Conservation (phyloP, 2,329 filamentous ascomycete species). For the Fonsecaea erecta region DNA sequence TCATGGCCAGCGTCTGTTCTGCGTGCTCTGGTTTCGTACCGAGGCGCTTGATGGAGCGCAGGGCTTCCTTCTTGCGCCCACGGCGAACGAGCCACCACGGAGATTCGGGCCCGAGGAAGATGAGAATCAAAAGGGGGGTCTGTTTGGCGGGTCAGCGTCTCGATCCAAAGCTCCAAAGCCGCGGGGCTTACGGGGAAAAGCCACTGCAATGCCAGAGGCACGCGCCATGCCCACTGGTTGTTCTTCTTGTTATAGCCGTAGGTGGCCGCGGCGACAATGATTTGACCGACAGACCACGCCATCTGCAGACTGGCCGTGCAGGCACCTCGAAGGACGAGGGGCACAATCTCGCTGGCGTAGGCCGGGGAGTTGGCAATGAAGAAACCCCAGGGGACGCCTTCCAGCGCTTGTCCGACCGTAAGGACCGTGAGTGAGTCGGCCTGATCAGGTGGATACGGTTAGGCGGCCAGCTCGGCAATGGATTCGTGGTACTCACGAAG, state of each 20-base stretch:
- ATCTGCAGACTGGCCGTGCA: conserved; percentile 68
- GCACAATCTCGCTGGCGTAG: conserved; percentile 66
- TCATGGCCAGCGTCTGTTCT: conserved; percentile 44
- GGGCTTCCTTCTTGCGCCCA: conserved; percentile 52
- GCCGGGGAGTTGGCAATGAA: conserved; percentile 63
- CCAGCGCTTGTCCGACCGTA: no score
- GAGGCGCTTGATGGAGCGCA: conserved; percentile 56
- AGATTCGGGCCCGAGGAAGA: conserved; percentile 58
- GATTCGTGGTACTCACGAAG: no score
- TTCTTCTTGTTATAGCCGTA: conserved; percentile 56
- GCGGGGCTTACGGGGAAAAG: no score
- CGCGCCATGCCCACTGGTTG: no score
- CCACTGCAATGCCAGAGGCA: no score
- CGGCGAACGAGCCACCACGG: conserved; percentile 62
- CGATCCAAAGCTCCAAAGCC: no score
- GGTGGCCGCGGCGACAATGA: conserved; percentile 64
- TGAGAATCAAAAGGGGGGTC: conserved; percentile 58
- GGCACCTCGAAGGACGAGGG: conserved; percentile 61
- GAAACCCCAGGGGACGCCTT: no score
- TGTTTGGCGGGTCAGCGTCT: no score
- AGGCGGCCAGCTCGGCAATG: no score
- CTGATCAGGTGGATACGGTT: no score
- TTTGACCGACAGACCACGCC: conserved; percentile 67
- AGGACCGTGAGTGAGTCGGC: conserved; percentile 44
- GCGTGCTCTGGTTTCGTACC: no score